A percentile compares a stretch with the other conserved stretches of the same genome.
These are phyloP conservation scores for Sporothrix globosa DNA, from an alignment of 2,329 filamentous ascomycete genomes.

Conservation along the genomic window DNA sequence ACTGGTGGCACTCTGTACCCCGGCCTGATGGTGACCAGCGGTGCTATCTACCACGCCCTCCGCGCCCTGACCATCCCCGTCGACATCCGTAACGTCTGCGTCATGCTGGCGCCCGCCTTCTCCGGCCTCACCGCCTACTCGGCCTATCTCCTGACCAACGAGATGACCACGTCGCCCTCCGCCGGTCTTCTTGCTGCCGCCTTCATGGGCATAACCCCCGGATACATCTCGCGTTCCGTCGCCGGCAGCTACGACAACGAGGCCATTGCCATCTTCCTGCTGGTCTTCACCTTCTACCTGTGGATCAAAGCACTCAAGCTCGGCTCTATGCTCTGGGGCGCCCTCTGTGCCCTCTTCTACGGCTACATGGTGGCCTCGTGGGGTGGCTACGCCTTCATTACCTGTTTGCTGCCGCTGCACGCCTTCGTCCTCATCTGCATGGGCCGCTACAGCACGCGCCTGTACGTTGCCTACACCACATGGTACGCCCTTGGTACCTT, in stretches of 20 bases:
- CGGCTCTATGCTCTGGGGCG: constrained; percentile 95
- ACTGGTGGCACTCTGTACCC: constrained; percentile 99
- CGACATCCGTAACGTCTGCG: constrained; percentile 98
- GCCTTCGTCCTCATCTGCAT: constrained; percentile 93
- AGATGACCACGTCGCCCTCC: constrained; percentile 94
- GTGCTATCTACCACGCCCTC: constrained; percentile 91
- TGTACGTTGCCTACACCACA: constrained; percentile 96
- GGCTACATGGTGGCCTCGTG: constrained; percentile 99
- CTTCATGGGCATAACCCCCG: constrained; percentile 97
- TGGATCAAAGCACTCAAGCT: constrained; percentile 99
- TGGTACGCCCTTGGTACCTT: constrained; percentile 97
- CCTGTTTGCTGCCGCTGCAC: constrained; percentile 92
- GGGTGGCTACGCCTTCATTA: constrained; percentile 99
- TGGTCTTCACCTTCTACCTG: constrained; percentile 97
- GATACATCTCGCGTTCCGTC: constrained; percentile 97
- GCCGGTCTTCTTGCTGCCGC: constrained; percentile 90
- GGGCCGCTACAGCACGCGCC: constrained; percentile 89
- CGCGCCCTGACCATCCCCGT: constrained; percentile 87
- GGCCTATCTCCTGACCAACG: constrained; percentile 91
- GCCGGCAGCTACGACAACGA: constrained; percentile 98
- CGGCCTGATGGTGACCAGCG: constrained; percentile 98
- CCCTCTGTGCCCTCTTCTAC: constrained; percentile 92
- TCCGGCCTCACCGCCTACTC: constrained; percentile 93
- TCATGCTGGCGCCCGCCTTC: constrained; percentile 90
- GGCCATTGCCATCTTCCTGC: constrained; percentile 97